These are phyloP conservation scores for Pistacia integerrima DNA, from an alignment of 345 rosid species.

Conservation along the genomic window DNA sequence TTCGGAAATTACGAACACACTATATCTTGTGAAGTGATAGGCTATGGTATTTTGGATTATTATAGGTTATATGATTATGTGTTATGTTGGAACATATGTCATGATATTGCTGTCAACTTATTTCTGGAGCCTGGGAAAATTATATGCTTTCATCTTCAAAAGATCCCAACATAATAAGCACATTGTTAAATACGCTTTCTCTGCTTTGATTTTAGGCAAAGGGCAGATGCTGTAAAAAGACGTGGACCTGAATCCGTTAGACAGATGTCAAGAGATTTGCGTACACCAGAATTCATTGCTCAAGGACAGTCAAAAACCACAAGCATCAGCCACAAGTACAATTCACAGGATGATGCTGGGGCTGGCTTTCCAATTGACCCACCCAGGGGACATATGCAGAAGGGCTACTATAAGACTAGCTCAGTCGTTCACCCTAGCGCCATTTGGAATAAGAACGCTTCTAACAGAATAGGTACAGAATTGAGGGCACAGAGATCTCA, in stretches of 20 bases:
- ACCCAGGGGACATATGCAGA: conserved; percentile 28
- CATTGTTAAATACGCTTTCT: conserved; percentile 6
- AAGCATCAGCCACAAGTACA: conserved; percentile 40
- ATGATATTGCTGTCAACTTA: too few relatives aligned
- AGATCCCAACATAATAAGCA: neutral
- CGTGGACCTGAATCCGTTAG: conserved; percentile 72
- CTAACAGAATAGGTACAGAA: conserved; percentile 36
- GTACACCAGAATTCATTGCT: conserved; percentile 66
- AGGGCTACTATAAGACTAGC: conserved; percentile 34
- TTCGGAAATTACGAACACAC: too few relatives aligned
- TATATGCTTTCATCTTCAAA: neutral
- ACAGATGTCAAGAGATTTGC: conserved; percentile 52
- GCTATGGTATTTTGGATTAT: too few relatives aligned
- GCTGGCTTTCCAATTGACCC: conserved; percentile 51
- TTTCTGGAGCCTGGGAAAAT: too few relatives aligned
- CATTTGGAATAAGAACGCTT: conserved; percentile 32
- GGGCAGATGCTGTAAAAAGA: conserved; percentile 57
- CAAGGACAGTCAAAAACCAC: conserved; percentile 48
- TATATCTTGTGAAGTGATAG: too few relatives aligned
- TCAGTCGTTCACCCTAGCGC: conserved; percentile 59
- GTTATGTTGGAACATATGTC: too few relatives aligned
- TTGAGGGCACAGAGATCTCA: conserved; percentile 34
- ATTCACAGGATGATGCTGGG: conserved; percentile 39
- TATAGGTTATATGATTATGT: too few relatives aligned
- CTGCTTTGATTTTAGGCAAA: conserved; percentile 48